These are phyloP conservation scores for Geranium incanum DNA, from an alignment of 441 rosid genomes.

Conservation along the genomic window DNA sequence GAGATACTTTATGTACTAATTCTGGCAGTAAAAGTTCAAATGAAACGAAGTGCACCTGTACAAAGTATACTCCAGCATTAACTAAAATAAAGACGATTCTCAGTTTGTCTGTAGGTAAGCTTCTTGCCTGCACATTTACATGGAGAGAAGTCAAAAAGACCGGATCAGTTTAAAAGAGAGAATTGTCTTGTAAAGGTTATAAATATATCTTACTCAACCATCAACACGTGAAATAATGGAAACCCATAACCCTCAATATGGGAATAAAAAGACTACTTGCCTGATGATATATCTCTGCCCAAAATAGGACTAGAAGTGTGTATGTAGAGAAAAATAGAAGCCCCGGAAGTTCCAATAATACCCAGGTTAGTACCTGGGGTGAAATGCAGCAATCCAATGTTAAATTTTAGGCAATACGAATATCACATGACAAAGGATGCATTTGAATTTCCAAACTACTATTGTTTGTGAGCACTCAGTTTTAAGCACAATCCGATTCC, in stretches of 20 bases:
- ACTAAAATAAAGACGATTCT: slow-evolving; percentile 37
- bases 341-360: neutral
- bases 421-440: neutral
- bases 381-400: neutral
- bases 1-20: neutral
- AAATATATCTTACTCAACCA: neutral
- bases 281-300: slow-evolving; percentile 5
- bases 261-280: neutral
- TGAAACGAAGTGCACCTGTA: slow-evolving; percentile 38
- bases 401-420: neutral
- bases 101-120: slow-evolving; percentile 57
- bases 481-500: too few species aligned
- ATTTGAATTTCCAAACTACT: neutral
- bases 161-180: neutral
- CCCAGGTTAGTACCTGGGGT: neutral
- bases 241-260: neutral
- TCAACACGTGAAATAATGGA: neutral
- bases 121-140: slow-evolving; percentile 42
- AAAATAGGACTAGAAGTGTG: neutral
- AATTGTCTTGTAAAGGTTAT: neutral
- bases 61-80: slow-evolving; percentile 45
- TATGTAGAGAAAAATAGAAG: neutral
- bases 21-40: neutral
- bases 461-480: neutral
- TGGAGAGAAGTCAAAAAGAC: slow-evolving; percentile 8